Conservation (phyloP, 768 basidiomycete genomes). For the Hypsizygus marmoreus region DNA sequence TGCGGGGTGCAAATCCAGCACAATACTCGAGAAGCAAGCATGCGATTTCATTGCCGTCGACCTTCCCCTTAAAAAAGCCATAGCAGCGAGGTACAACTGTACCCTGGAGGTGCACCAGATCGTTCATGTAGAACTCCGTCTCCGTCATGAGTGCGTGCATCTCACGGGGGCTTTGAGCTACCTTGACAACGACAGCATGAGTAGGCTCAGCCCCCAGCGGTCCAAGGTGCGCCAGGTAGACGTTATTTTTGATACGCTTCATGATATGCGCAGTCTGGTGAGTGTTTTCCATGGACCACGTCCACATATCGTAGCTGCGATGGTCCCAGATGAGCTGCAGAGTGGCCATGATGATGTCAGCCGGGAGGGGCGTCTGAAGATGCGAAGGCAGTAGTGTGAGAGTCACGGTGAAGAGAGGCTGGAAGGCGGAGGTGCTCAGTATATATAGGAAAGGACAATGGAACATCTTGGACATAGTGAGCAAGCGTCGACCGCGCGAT, state of each 20-base stretch:
- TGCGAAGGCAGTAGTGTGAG: neutral
- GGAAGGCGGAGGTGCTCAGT: neutral
- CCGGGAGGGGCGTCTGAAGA: neutral
- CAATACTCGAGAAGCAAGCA: slow-evolving; percentile 44
- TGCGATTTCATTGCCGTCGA: slow-evolving; percentile 25
- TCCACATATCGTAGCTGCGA: slow-evolving; percentile 27
- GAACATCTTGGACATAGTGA: neutral
- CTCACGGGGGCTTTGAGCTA: slow-evolving; percentile 25
- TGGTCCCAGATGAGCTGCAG: slow-evolving; percentile 26
- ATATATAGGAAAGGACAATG: slow-evolving; percentile 11
- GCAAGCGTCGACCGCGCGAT: neutral
- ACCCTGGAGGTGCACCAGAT: slow-evolving; percentile 37
- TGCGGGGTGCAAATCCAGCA: slow-evolving; percentile 14
- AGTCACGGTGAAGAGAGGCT: neutral
- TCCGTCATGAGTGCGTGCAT: slow-evolving; percentile 32
- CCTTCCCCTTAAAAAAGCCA: slow-evolving; percentile 35
- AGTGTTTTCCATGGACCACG: slow-evolving; percentile 20
- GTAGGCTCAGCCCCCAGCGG: slow-evolving; percentile 16
- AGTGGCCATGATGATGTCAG: slow-evolving; percentile 24
- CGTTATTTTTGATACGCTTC: slow-evolving; percentile 17
- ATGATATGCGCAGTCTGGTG: slow-evolving; percentile 26
- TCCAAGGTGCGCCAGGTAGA: slow-evolving; percentile 25
- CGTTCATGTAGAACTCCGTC: slow-evolving; percentile 32
- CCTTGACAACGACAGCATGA: slow-evolving; percentile 33
- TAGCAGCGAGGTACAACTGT: slow-evolving; percentile 38